Base-by-base conservation (phyloP, 2,329 filamentous ascomycete genomes). In the Cordyceps tenuipes region DNA sequence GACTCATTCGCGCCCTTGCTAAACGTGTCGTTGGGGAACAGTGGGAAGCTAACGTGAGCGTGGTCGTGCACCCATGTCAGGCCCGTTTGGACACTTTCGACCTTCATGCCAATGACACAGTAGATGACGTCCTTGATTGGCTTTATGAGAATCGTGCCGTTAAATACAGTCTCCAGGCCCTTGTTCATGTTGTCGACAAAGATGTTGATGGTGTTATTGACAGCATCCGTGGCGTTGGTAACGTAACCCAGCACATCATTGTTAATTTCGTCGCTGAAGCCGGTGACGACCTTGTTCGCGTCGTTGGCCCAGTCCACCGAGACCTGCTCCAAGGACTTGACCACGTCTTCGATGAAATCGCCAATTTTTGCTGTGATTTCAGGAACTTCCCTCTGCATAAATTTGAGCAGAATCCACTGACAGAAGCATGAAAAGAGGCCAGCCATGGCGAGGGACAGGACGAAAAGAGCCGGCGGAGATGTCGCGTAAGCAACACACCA, bases 1-100 rank as follows among this genome's bases (percentile, higher is more conserved):
- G 81, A 82, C 50, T 81, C 79, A 36, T 84, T 77, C 60, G 92
- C 89, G 47, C 92, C 91, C 57, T 87, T 76, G 61, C 90, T 93
- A 75, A 97, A 96, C 1, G 89, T 89, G 70, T 96, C 82, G 67
- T 90, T 87, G 29, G 84, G 79, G 62, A 97, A 85, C 57, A 83
- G 74, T 0, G 94, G 94, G 66, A 99, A 88, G 62, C 84, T 78
- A 66, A 99, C 82, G 63, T 94, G 83, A 3, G 94, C 91, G 70
- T 97, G 78, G 65, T 97, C 87, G 67, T 89, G 84, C 12, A 96
- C 89, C 93, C 93, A 99, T 0, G 90, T 96, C n/a, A 97, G 80
- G 13, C 89, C 94, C 69, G 89, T 87, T 71, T 97, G 85, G 64
- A 99, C 84, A 23, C 86, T 83, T 65, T 89, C 85, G 63, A 97